Evolutionary conservation across 1,284 basidiomycete genomes (phyloP).

Genomic region (Ustilago lituana): DNA sequence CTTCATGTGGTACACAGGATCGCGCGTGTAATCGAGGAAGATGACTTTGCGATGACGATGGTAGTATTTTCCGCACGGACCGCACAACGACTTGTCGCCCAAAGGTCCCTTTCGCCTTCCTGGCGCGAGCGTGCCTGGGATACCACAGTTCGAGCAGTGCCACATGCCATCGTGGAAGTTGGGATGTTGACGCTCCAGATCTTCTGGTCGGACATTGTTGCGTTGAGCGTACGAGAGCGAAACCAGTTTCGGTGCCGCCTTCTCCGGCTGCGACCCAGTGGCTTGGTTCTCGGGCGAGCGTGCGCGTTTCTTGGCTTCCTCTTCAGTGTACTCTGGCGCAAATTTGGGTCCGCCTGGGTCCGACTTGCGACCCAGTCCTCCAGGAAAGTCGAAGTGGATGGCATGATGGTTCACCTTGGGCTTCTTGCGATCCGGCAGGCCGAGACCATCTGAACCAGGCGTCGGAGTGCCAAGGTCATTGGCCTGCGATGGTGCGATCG

Average conservation of each 20-base stretch:
- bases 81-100: slow-evolving; percentile 90
- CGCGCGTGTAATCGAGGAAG: slow-evolving; percentile 59
- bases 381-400: slow-evolving; percentile 60
- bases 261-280: slow-evolving; percentile 35
- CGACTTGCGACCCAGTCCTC: slow-evolving; percentile 56
- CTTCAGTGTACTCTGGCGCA: slow-evolving; percentile 44
- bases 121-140: slow-evolving; percentile 57
- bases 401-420: slow-evolving; percentile 56
- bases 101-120: slow-evolving; percentile 77
- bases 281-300: slow-evolving; percentile 49
- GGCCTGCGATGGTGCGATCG: slow-evolving; percentile 49
- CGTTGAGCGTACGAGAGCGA: slow-evolving; percentile 43
- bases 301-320: slow-evolving; percentile 46
- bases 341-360: slow-evolving; percentile 53
- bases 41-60: slow-evolving; percentile 62
- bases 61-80: slow-evolving; percentile 79
- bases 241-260: slow-evolving; percentile 41
- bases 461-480: slow-evolving; percentile 52
- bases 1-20: slow-evolving; percentile 55
- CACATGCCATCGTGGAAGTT: slow-evolving; percentile 64
- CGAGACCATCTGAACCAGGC: slow-evolving; percentile 44
- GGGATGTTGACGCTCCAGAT: slow-evolving; percentile 62
- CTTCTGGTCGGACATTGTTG: slow-evolving; percentile 59
- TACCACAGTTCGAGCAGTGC: slow-evolving; percentile 66
- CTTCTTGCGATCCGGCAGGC: slow-evolving; percentile 48